Evolutionary conservation across 2,329 filamentous ascomycete species (phyloP).

Genomic region (Neurospora crassa): DNA sequence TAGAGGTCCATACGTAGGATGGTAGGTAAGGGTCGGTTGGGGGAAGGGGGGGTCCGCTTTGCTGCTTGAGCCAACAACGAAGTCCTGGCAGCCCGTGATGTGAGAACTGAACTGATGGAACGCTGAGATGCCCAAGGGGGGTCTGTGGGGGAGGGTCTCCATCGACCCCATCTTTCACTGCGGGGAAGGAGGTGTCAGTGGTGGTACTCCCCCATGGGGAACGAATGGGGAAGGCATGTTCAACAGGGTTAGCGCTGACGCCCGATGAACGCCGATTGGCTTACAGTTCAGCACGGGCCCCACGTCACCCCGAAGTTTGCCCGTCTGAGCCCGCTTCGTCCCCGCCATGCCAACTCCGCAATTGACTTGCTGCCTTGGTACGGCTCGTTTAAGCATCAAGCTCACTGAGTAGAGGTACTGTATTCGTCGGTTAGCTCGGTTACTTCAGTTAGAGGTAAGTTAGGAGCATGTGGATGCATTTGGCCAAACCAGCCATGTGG

Average conservation of each 20-base stretch:
- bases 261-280: not conserved
- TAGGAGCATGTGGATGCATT: too few species aligned
- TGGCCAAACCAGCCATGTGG: too few species aligned
- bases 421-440: too few species aligned
- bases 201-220: not conserved
- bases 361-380: not conserved
- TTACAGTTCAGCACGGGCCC: not conserved
- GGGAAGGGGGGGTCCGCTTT: too few species aligned
- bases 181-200: not conserved
- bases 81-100: too few species aligned
- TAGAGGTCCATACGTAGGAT: too few species aligned
- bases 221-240: not conserved
- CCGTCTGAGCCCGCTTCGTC: not conserved
- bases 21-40: too few species aligned
- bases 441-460: too few species aligned
- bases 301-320: not conserved
- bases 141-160: not conserved
- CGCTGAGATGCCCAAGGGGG: not conserved
- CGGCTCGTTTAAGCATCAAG: too few species aligned
- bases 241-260: not conserved
- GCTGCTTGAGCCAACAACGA: too few species aligned
- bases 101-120: too few species aligned
- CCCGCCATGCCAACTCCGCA: not conserved
- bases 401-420: too few species aligned
- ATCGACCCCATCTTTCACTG: not conserved